These are phyloP conservation scores for Trichoderma gamsii DNA, from an alignment of 495 filamentous ascomycete species.

Conservation along the genomic window DNA sequence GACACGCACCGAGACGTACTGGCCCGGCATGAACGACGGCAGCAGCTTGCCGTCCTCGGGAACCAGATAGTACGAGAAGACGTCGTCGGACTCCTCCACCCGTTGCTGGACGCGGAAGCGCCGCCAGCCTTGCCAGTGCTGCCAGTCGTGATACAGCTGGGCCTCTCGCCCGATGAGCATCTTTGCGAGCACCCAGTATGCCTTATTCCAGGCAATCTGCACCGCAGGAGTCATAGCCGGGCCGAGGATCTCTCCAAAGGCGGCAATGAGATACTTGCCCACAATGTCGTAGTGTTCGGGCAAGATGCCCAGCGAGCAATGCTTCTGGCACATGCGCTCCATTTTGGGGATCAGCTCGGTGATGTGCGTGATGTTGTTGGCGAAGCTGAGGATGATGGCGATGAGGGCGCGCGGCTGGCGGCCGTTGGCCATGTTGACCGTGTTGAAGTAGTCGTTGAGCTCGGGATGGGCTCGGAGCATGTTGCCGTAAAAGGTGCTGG, in stretches of 20 bases:
- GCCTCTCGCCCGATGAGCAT: constrained; percentile 61
- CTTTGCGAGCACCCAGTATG: constrained; percentile 66
- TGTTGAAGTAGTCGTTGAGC: constrained; percentile 64
- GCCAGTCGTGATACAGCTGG: constrained; percentile 51
- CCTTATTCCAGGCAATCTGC: constrained; percentile 58
- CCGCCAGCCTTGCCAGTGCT: constrained; percentile 58
- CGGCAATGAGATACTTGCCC: constrained; percentile 57
- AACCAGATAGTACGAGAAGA: constrained; percentile 65
- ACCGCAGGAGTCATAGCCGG: constrained; percentile 59
- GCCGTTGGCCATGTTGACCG: constrained; percentile 60
- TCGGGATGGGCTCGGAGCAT: constrained; percentile 59
- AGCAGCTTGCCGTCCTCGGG: constrained; percentile 57
- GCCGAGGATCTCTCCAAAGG: constrained; percentile 62
- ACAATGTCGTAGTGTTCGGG: constrained; percentile 67
- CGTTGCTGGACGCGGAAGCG: constrained; percentile 60
- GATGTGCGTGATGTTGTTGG: constrained; percentile 63
- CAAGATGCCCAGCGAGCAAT: constrained; percentile 62
- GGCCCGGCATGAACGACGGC: constrained; percentile 58
- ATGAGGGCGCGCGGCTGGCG: constrained; percentile 62
- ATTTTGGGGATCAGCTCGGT: constrained; percentile 57
- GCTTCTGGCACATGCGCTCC: constrained; percentile 68
- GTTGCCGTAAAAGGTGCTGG: constrained; percentile 60
- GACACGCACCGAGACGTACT: constrained; percentile 60
- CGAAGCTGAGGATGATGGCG: constrained; percentile 60
- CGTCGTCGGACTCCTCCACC: constrained; percentile 55